Conservation (phyloP, 1,284 basidiomycete genomes). For the Ustilago tritici region DNA sequence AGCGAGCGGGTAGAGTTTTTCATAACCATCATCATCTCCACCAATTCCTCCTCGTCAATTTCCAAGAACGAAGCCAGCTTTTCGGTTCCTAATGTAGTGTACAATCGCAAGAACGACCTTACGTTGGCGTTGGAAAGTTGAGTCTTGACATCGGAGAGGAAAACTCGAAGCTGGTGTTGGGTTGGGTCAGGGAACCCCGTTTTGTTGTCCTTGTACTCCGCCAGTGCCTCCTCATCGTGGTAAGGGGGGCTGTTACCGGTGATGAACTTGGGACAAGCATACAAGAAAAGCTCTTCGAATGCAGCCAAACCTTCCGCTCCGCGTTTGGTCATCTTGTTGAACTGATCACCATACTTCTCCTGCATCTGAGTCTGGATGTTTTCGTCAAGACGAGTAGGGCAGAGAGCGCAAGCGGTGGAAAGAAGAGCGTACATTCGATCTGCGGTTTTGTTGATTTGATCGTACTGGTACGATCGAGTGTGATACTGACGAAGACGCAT, state of each 20-base stretch:
- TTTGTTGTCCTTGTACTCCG: conserved; percentile 72
- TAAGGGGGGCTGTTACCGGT: conserved; percentile 88
- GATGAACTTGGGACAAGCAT: conserved; percentile 97
- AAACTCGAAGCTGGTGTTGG: conserved; percentile 84
- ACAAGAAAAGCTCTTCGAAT: conserved; percentile 93
- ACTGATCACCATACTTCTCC: conserved; percentile 92
- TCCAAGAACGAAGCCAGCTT: conserved; percentile 90
- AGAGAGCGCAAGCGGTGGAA: conserved; percentile 90
- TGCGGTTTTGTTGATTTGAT: conserved; percentile 96
- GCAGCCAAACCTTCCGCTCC: conserved; percentile 78
- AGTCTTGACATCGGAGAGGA: conserved; percentile 82
- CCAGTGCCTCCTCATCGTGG: conserved; percentile 80
- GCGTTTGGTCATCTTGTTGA: conserved; percentile 81
- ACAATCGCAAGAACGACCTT: conserved; percentile 91
- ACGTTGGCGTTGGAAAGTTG: conserved; percentile 85
- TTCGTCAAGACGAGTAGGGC: conserved; percentile 88
- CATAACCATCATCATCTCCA: conserved; percentile 96
- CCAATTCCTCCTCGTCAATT: conserved; percentile 89
- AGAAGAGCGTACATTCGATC: conserved; percentile 98
- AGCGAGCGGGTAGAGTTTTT: conserved; percentile 78
- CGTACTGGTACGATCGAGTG: conserved; percentile 94
- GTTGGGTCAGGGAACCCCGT: conserved; percentile 78
- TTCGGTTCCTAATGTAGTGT: conserved; percentile 89
- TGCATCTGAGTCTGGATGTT: conserved; percentile 92
- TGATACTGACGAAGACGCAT: conserved; percentile 79